Evolutionary conservation across 768 basidiomycete genomes (phyloP), one percentile per base, ranked within the genome.

Genomic region (Trametes punicea): DNA sequence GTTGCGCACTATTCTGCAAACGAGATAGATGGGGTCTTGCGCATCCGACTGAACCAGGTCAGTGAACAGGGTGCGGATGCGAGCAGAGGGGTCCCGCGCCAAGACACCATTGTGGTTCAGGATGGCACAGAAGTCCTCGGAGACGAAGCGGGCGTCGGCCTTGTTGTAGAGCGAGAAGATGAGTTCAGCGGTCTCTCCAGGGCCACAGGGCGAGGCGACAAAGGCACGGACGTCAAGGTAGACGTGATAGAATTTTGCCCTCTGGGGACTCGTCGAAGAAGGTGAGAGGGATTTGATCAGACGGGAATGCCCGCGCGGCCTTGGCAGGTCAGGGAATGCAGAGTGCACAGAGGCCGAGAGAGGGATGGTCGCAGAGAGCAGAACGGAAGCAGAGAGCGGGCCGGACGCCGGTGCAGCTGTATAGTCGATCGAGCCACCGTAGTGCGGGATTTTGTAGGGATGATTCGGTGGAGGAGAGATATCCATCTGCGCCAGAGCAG

Each of bases 121-220:
- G 39, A 96, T 75, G 9, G 84, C 85, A 65, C 88, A 94, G 64
- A 88, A 96, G 10, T 98, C 96, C 70, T 98, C 96, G 0, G 93
- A 94, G 38, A 98, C 81, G 69, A 95, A 98, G 46, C 90, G 87
- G 4, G 80, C 79, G 47, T 88, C 90, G 47, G 81, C 80, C 66
- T 89, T 87, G 71, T 87, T 90, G 78, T 90, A 98, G 6, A 98
- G 78, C 10, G 93, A 94, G 74, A 98, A 97, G 67, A 85, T 92
- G 2, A 98, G 82, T 67, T 98, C 96, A 13, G 88, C 91, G 0
- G 89, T 90, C 71, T 98, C 96, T 9, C 93, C 94, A 0, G 95
- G 87, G 0, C 85, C 77, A 70, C 95, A 98, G 2, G 87, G 88
- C 6, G 88, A 88, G 15, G 93, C 96, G 29, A 95, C 88, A 66